Evolutionary conservation across 345 rosid species (phyloP).

Genomic region (Camelina sativa): DNA sequence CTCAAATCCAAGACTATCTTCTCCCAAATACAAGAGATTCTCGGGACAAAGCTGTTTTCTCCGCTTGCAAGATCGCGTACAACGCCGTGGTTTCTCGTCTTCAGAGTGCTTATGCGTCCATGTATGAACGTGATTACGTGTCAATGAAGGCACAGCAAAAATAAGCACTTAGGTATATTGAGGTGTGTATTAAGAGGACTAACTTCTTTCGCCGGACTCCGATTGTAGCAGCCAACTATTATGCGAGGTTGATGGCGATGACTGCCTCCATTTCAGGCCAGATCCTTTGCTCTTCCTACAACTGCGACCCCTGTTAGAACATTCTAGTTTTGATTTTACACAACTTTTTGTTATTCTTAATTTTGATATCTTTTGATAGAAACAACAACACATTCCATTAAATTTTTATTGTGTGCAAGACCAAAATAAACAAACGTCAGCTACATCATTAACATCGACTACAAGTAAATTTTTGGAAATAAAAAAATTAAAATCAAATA

Average conservation of each 20-base stretch:
- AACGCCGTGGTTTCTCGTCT: constrained; percentile 14
- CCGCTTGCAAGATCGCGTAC: neutral
- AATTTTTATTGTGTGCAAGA: neutral
- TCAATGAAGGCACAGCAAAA: constrained; percentile 19
- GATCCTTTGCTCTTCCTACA: neutral
- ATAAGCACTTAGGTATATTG: neutral
- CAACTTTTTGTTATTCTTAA: no score
- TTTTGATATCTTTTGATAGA: no score
- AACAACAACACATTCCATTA: neutral
- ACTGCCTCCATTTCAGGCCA: neutral
- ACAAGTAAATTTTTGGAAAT: no score
- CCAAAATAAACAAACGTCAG: neutral
- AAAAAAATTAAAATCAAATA: no score
- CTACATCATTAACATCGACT: no score
- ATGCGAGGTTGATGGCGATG: neutral
- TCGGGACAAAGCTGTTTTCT: constrained; percentile 1
- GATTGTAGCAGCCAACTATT: constrained; percentile 4
- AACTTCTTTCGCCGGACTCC: constrained; percentile 21
- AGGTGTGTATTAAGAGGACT: constrained; percentile 1
- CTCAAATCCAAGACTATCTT: constrained; percentile 9
- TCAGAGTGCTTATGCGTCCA: neutral
- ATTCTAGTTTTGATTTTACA: neutral
- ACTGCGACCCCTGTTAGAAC: neutral
- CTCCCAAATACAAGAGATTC: neutral
- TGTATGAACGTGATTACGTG: neutral